Percentiles rank a stretch among this genome's conserved stretches.
Conservation (phyloP, 2,329 filamentous ascomycete species). For the Chrysoporthe puriensis region DNA sequence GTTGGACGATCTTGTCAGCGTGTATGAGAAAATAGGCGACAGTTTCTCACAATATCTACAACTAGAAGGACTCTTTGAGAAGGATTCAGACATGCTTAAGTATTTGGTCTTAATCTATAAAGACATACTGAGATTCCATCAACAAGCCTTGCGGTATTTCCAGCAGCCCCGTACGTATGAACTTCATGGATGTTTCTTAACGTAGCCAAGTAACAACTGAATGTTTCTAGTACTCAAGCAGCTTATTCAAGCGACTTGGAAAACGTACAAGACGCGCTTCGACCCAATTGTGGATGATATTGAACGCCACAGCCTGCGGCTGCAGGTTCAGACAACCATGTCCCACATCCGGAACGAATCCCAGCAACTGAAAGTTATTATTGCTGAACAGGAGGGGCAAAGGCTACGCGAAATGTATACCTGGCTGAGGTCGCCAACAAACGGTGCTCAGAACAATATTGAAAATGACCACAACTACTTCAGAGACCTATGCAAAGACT, state of each 20-base stretch:
- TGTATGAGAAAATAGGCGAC: slow-evolving; percentile 19
- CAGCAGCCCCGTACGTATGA: slow-evolving; percentile 2
- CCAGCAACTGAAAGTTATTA: neutral
- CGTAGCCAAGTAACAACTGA: neutral
- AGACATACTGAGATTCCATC: slow-evolving; percentile 13
- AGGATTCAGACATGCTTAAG: neutral
- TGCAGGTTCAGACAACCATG: slow-evolving; percentile 38
- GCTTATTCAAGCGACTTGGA: slow-evolving; percentile 40
- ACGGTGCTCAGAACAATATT: slow-evolving; percentile 1
- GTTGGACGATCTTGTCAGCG: slow-evolving; percentile 9
- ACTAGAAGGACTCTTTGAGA: neutral
- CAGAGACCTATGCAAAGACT: slow-evolving; percentile 29
- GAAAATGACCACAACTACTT: slow-evolving; percentile 7
- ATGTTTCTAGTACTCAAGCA: slow-evolving; percentile 35
- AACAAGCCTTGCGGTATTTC: slow-evolving; percentile 16
- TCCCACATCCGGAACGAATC: slow-evolving; percentile 33
- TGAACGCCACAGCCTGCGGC: slow-evolving; percentile 34
- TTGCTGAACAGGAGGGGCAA: neutral
- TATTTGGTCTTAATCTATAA: slow-evolving; percentile 9
- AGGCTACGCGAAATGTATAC: slow-evolving; percentile 30
- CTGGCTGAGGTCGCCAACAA: slow-evolving; percentile 13
- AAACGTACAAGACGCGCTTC: slow-evolving; percentile 36
- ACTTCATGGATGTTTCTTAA: neutral
- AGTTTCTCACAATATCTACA: slow-evolving; percentile 7
- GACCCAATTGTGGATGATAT: slow-evolving; percentile 37